Percentiles rank a stretch among this genome's conserved stretches.
phyloP scores from a whole-genome alignment of 176 grass and related monocot species.

The Eragrostis nindensis region DNA sequence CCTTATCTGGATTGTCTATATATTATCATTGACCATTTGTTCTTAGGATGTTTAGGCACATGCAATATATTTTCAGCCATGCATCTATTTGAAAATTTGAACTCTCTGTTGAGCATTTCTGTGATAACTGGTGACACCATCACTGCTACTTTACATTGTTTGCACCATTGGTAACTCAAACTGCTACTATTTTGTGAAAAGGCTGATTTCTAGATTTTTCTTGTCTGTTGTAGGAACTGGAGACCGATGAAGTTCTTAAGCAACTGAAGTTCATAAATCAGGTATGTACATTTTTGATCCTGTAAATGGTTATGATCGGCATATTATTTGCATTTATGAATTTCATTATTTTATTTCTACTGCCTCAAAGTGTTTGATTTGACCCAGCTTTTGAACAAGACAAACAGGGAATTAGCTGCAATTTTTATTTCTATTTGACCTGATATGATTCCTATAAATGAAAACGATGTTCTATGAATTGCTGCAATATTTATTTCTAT shows the following conservation, averaged over 20 bases:
- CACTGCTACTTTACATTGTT: conserved; percentile 15
- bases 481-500: background rate
- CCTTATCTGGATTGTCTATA: conserved; percentile 1
- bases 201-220: conserved; percentile 25
- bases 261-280: conserved; percentile 63
- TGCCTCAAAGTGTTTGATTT: background rate
- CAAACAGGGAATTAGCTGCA: conserved; percentile 3
- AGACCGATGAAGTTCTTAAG: conserved; percentile 58
- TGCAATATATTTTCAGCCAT: conserved; percentile 24
- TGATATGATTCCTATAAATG: background rate
- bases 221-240: conserved; percentile 58
- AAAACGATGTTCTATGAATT: background rate
- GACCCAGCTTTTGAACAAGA: conserved; percentile 2
- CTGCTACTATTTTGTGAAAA: background rate
- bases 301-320: conserved; percentile 16
- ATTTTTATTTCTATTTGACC: conserved; percentile 7
- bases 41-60: conserved; percentile 19
- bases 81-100: conserved; percentile 17
- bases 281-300: conserved; percentile 48
- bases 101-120: conserved; percentile 8
- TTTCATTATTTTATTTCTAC: no score
- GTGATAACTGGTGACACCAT: conserved; percentile 3
- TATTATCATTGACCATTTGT: conserved; percentile 6
- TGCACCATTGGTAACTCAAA: conserved; percentile 9
- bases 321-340: conserved; percentile 28